Conservation (phyloP, 495 filamentous ascomycete genomes). For the Evernia prunastri region DNA sequence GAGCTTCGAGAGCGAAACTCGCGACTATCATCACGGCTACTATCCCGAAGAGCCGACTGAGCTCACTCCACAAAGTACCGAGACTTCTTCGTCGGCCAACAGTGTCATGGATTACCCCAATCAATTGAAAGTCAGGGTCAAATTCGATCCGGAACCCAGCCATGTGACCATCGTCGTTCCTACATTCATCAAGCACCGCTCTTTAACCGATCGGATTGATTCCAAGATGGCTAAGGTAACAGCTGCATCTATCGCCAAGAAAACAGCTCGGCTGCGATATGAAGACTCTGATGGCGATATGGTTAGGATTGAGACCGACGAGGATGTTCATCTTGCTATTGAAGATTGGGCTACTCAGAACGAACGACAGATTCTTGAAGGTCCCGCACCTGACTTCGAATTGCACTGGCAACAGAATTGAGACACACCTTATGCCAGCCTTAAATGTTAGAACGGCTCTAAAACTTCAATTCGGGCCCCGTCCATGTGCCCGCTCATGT, state of each 20-base stretch:
- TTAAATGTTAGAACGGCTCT: too few species aligned
- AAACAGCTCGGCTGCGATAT: slow-evolving; percentile 77
- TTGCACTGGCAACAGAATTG: slow-evolving; percentile 54
- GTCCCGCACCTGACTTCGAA: slow-evolving; percentile 76
- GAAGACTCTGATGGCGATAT: slow-evolving; percentile 88
- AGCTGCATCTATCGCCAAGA: slow-evolving; percentile 67
- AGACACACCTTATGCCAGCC: neutral
- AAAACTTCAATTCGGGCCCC: neutral
- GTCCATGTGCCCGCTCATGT: neutral
- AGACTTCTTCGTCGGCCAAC: slow-evolving; percentile 22
- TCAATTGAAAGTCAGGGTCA: slow-evolving; percentile 92
- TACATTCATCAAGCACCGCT: slow-evolving; percentile 87
- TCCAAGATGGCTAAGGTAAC: slow-evolving; percentile 82
- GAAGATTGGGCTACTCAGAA: slow-evolving; percentile 82
- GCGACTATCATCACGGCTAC: slow-evolving; percentile 9
- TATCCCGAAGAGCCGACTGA: neutral
- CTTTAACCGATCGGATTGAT: slow-evolving; percentile 92
- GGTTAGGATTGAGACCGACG: slow-evolving; percentile 87
- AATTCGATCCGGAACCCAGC: slow-evolving; percentile 65
- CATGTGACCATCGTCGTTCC: slow-evolving; percentile 89
- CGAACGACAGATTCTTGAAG: slow-evolving; percentile 53
- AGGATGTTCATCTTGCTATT: slow-evolving; percentile 91
- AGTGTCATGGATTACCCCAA: slow-evolving; percentile 33
- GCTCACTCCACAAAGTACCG: slow-evolving; percentile 38
- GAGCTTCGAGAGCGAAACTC: neutral